Conservation (phyloP, 495 filamentous ascomycete genomes). For the Talaromyces proteolyticus region DNA sequence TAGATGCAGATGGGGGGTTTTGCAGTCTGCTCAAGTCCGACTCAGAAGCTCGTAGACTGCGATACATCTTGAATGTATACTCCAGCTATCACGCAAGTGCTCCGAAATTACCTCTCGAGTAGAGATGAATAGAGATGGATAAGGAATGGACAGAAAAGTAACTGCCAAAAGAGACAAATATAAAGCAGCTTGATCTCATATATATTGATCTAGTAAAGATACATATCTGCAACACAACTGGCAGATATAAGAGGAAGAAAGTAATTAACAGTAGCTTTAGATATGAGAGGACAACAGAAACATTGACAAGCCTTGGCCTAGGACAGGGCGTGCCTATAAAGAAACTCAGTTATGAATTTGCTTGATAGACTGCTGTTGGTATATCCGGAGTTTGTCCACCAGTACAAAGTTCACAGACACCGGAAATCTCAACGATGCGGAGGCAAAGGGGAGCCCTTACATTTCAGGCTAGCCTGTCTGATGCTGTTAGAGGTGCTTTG, state of each 20-base stretch:
- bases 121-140: constrained; percentile 14
- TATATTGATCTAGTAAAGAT: too few species aligned
- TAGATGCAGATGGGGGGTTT: constrained; percentile 18
- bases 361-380: neutral
- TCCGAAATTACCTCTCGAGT: constrained; percentile 16
- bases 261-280: too few species aligned
- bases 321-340: neutral
- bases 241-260: too few species aligned
- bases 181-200: neutral
- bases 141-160: too few species aligned
- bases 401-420: neutral
- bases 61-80: neutral
- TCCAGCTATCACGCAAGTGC: neutral
- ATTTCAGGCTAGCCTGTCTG: neutral
- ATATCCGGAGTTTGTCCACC: neutral
- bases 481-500: constrained; percentile 4
- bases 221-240: neutral
- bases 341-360: neutral
- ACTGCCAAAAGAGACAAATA: neutral
- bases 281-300: too few species aligned
- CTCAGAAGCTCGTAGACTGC: neutral
- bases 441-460: neutral
- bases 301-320: neutral
- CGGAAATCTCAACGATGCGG: neutral
- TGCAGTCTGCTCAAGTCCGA: constrained; percentile 19